Conservation (phyloP, 495 filamentous ascomycete genomes). For the Aspergillus bridgeri region DNA sequence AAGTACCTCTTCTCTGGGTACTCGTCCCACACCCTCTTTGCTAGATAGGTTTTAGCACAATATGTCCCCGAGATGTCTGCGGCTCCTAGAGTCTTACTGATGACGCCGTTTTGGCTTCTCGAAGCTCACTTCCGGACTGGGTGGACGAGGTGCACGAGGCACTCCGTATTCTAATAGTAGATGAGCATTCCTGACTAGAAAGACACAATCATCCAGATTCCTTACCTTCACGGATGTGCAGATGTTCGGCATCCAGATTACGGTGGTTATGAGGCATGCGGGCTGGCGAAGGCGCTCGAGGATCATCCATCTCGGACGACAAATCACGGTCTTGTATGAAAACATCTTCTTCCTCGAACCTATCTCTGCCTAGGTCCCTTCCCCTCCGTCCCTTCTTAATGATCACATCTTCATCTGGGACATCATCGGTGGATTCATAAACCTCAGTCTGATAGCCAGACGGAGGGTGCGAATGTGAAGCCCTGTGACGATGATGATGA, state of each 20-base stretch:
- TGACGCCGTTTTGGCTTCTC: conserved; percentile 12
- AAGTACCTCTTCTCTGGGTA: conserved; percentile 11
- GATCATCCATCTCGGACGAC: background rate
- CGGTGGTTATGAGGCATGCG: background rate
- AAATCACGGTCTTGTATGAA: background rate
- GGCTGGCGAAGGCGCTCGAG: background rate
- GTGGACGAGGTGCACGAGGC: conserved; percentile 16
- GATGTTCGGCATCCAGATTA: background rate
- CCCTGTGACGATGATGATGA: background rate
- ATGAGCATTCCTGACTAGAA: background rate
- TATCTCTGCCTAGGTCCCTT: background rate
- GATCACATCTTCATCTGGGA: background rate
- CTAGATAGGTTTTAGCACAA: background rate
- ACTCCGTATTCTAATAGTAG: background rate
- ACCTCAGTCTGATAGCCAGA: background rate
- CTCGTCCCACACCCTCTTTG: conserved; percentile 5
- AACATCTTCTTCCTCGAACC: background rate
- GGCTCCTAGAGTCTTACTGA: conserved; percentile 7
- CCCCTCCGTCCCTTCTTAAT: background rate
- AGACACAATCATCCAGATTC: background rate
- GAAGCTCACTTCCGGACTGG: conserved; percentile 14
- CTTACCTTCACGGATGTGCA: background rate
- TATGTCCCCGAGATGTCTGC: no score
- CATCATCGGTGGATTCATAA: background rate
- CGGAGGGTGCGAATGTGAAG: background rate